Conservation (phyloP, 116 monocot genomes). For the Zostera marina region DNA sequence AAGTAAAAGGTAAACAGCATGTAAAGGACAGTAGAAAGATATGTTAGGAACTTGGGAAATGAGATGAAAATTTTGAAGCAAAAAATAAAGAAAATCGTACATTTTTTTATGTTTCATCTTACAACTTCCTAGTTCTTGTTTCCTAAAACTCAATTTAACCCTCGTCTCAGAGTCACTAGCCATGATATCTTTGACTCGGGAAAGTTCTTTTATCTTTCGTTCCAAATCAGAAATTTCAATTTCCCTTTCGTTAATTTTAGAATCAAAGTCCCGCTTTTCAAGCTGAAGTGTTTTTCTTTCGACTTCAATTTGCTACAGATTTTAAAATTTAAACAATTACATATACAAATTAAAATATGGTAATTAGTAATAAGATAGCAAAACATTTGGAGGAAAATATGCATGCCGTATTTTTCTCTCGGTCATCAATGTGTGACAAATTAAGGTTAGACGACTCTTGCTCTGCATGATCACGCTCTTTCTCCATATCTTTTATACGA, state of each 20-base stretch:
- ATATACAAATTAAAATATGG: background rate
- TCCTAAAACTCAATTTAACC: conserved; percentile 58
- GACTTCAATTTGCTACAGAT: conserved; percentile 72
- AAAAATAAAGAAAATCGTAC: conserved; percentile 17
- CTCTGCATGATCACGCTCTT: conserved; percentile 57
- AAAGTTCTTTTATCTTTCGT: conserved; percentile 54
- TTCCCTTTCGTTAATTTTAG: conserved; percentile 47
- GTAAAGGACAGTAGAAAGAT: background rate
- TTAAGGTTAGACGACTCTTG: conserved; percentile 54
- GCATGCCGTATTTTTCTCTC: conserved; percentile 52
- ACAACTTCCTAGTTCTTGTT: conserved; percentile 53
- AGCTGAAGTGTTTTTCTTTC: conserved; percentile 59
- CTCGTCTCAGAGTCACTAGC: conserved; percentile 68
- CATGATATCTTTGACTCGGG: conserved; percentile 68
- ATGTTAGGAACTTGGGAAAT: background rate
- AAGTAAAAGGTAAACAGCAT: conserved; percentile 6
- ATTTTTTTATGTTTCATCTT: conserved; percentile 59
- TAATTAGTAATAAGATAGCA: background rate
- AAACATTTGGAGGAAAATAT: background rate
- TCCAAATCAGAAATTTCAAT: conserved; percentile 78
- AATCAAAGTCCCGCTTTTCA: conserved; percentile 56
- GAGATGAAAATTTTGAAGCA: background rate
- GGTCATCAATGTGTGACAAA: conserved; percentile 70
- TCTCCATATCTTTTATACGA: conserved; percentile 50
- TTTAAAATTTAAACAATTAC: background rate